Conservation (phyloP, 2,329 filamentous ascomycete genomes). For the Monilinia aucupariae region DNA sequence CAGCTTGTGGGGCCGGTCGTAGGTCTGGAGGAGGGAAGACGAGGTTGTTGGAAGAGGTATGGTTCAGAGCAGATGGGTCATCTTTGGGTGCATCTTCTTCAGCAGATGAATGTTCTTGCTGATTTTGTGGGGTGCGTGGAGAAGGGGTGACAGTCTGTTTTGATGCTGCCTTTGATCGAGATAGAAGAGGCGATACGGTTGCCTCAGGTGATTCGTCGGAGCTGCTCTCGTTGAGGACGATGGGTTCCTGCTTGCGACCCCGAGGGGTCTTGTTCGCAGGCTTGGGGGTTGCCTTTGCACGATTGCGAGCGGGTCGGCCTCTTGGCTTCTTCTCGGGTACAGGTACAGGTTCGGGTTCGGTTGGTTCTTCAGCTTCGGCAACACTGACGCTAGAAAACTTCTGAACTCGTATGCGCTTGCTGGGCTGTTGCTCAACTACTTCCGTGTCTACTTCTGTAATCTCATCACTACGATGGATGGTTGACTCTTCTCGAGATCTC, state of each 20-base stretch:
- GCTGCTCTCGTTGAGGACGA: neutral
- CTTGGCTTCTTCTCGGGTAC: neutral
- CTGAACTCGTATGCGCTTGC: constrained; percentile 11
- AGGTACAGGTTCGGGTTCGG: neutral
- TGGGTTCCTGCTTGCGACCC: constrained; percentile 8
- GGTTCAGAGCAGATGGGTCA: neutral
- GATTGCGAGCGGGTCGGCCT: neutral
- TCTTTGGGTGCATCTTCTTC: neutral
- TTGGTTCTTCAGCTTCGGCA: neutral
- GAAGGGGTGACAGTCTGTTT: neutral
- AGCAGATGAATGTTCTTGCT: neutral
- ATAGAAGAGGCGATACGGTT: neutral
- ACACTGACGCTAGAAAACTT: neutral
- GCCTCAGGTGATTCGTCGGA: constrained; percentile 8
- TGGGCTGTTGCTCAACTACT: neutral
- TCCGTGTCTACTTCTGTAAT: neutral
- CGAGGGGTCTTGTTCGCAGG: neutral
- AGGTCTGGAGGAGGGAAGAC: neutral
- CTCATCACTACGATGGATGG: neutral
- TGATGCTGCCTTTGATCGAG: neutral
- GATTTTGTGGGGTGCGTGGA: neutral
- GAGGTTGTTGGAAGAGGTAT: neutral
- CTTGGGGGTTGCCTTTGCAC: neutral
- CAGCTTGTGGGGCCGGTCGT: neutral
- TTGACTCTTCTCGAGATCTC: constrained; percentile 11